Base-by-base conservation (phyloP, 129 eudicot genomes). In the Logfia minima region DNA sequence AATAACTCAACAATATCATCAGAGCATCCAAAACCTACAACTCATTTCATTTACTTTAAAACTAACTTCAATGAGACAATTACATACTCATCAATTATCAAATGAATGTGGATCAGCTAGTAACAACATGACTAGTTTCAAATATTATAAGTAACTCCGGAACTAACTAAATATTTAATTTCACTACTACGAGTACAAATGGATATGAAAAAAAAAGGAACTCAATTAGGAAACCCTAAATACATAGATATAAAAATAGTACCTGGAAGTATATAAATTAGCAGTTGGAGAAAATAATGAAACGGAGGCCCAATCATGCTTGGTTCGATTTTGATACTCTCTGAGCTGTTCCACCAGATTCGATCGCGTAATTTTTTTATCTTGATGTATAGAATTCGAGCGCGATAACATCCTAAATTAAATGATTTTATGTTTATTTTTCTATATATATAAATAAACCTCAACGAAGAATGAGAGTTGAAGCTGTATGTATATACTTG, bases 291-390 rank as follows among this genome's bases (percentile, higher is more conserved):
- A 88, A 82, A 93, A 93, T 81, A 93, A 88, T 6, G 98, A 93
- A 41, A 91, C 90, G 73, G 98, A 90, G 8, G 97, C 95, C 98
- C 97, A 93, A 81, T 90, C 96, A 79, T 93, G 90, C 56, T 93
- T 93, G 17, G 97, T 90, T 79, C 92, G 86, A 82, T 87, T 77
- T 87, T 93, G 97, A 72, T 93, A 90, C 81, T 93, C 98, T 82
- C 98, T 85, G 13, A 93, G 95, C 89, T 93, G 97, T 70, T 93
- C 98, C 76, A 95, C 98, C 48, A 93, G 87, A 83, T 93, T 93
- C 22, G 94, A 91, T 66, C 98, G 77, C 66, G 98, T 93, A 29
- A 93, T 93, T 90, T 86, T 90, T 21, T 58, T 80, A 13, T 45
- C 53, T 45, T 11, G 18, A 11, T 45, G 53, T 13, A 45, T 45